phyloP scores from a whole-genome alignment of 106 monocot species.

The Dioscorea dumetorum region DNA sequence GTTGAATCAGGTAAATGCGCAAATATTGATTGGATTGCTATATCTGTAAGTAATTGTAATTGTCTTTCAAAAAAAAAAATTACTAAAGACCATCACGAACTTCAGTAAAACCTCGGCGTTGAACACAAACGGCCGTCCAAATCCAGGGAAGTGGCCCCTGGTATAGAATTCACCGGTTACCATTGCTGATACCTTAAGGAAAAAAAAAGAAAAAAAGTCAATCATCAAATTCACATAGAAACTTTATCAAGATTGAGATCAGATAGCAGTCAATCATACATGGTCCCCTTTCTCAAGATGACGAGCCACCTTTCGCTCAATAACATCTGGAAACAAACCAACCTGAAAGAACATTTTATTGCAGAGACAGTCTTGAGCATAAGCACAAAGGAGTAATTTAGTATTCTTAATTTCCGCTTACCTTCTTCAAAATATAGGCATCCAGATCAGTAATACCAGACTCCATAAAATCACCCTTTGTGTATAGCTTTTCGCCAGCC shows the following conservation, averaged over 20 bases:
- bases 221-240: constrained; percentile 1
- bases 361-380: no score
- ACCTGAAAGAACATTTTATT: constrained; percentile 36
- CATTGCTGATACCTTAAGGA: constrained; percentile 67
- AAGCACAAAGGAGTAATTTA: background rate
- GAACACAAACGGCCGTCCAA: constrained; percentile 87
- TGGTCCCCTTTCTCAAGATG: constrained; percentile 84
- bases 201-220: no score
- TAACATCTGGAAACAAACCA: constrained; percentile 90
- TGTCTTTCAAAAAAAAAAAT: background rate
- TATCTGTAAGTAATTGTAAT: background rate
- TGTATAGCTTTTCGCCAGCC: constrained; percentile 58
- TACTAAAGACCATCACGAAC: constrained; percentile 36
- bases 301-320: constrained; percentile 63
- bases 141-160: constrained; percentile 92
- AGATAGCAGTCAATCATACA: constrained; percentile 21
- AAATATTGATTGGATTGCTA: background rate
- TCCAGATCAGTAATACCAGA: constrained; percentile 61
- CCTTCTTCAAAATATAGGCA: constrained; percentile 86
- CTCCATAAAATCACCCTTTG: constrained; percentile 57
- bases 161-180: constrained; percentile 96
- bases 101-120: constrained; percentile 89
- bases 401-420: constrained; percentile 3
- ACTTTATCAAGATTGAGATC: background rate
- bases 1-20: background rate